Conservation (phyloP, 2,329 filamentous ascomycete genomes). For the Calonectria leucothoes region DNA sequence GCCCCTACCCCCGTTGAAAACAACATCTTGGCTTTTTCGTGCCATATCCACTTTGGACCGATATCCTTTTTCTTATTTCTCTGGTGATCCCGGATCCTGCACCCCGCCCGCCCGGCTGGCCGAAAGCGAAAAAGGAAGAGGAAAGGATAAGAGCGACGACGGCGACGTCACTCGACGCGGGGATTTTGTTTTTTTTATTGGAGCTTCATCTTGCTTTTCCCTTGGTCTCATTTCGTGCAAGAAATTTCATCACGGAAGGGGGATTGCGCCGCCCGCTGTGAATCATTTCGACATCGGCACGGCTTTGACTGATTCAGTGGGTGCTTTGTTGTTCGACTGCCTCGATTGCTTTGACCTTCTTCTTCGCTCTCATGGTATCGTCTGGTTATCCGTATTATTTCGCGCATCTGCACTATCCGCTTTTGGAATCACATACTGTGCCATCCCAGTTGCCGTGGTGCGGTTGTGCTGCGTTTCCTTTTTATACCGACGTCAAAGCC, state of each 20-base stretch:
- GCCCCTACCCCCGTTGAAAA: neutral
- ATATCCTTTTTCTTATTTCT: neutral
- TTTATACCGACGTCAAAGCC: neutral
- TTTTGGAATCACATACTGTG: neutral
- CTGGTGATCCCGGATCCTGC: neutral
- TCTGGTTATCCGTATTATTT: neutral
- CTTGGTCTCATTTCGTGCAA: neutral
- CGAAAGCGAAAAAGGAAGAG: neutral
- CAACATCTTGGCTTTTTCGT: neutral
- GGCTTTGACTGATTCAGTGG: neutral
- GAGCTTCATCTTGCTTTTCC: too few species aligned
- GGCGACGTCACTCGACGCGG: neutral
- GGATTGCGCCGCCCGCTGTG: neutral
- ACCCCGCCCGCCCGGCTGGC: neutral
- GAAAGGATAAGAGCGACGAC: neutral
- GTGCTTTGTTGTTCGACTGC: neutral
- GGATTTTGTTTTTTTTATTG: neutral
- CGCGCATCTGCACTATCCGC: neutral
- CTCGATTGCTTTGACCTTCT: neutral
- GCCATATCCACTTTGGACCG: neutral
- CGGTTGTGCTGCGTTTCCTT: neutral
- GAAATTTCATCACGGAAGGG: neutral
- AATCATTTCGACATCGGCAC: neutral
- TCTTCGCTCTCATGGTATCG: neutral
- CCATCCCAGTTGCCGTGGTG: too few species aligned